A percentile compares a stretch with the other conserved stretches of the same genome.
Conservation (phyloP, 1,284 basidiomycete species). For the Ceratobasidium theobromae region DNA sequence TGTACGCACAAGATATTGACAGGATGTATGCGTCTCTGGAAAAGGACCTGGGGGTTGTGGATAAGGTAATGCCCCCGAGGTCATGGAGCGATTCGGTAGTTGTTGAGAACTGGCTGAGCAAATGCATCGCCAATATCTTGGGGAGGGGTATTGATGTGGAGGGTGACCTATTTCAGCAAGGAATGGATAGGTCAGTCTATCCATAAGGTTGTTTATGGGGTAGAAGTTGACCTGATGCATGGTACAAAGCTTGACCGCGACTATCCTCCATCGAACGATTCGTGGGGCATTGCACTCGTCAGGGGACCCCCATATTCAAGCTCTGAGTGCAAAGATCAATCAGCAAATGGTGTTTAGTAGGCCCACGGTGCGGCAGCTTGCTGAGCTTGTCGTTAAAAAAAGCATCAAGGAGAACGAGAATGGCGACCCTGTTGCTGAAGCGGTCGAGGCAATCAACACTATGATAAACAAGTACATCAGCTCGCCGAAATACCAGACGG, state of each 20-base stretch:
- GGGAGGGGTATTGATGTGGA: constrained; percentile 41
- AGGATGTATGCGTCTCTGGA: constrained; percentile 30
- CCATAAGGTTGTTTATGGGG: not conserved
- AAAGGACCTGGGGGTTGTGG: not conserved
- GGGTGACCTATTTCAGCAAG: constrained; percentile 18
- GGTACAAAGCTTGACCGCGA: constrained; percentile 15
- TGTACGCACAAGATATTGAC: constrained; percentile 34
- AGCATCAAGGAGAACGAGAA: not conserved
- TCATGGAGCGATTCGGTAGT: not conserved
- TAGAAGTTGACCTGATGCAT: not conserved
- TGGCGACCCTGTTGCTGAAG: not conserved
- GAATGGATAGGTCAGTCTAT: constrained; percentile 14
- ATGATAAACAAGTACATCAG: not conserved
- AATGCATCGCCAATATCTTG: not conserved
- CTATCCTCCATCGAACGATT: not conserved
- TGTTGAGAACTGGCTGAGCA: not conserved
- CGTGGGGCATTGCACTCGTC: not conserved
- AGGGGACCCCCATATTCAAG: not conserved
- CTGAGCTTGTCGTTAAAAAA: not conserved
- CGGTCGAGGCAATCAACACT: not conserved
- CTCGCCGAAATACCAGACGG: not conserved
- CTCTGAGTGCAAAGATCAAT: not conserved
- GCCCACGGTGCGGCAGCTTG: not conserved
- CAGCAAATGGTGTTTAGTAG: not conserved
- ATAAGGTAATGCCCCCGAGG: not conserved